Conservation (phyloP, 2,329 filamentous ascomycete species). For the Venturia oleaginea region DNA sequence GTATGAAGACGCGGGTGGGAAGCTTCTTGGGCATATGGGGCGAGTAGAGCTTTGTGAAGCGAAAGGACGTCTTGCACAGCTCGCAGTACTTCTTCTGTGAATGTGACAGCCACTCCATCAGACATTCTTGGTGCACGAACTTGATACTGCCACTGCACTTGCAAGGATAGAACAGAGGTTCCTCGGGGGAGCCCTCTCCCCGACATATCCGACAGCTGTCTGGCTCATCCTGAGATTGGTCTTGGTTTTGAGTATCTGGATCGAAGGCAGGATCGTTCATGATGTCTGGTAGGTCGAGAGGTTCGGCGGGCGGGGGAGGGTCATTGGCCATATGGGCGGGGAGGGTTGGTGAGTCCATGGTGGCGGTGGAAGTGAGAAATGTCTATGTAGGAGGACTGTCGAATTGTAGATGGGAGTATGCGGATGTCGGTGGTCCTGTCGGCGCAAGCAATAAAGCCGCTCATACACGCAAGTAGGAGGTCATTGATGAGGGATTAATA, state of each 20-base stretch:
- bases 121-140: conserved; percentile 92
- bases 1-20: conserved; percentile 70
- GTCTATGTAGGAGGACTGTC: not conserved
- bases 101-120: conserved; percentile 98
- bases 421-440: not conserved
- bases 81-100: conserved; percentile 99
- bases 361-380: not conserved
- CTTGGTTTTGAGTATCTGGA: conserved; percentile 26
- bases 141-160: conserved; percentile 99
- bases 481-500: not conserved
- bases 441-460: not conserved
- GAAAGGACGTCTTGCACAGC: conserved; percentile 95
- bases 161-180: conserved; percentile 94
- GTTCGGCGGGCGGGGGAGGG: not conserved
- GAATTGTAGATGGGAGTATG: not conserved
- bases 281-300: conserved; percentile 34
- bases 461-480: not conserved
- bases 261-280: conserved; percentile 49
- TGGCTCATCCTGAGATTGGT: conserved; percentile 40
- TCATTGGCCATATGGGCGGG: not conserved
- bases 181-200: conserved; percentile 70
- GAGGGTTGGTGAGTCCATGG: not conserved
- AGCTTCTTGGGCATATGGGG: conserved; percentile 84
- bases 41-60: conserved; percentile 95
- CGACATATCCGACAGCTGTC: conserved; percentile 97